Conservation (phyloP, 75 land plant genomes). For the Ceratopteris richardii region DNA sequence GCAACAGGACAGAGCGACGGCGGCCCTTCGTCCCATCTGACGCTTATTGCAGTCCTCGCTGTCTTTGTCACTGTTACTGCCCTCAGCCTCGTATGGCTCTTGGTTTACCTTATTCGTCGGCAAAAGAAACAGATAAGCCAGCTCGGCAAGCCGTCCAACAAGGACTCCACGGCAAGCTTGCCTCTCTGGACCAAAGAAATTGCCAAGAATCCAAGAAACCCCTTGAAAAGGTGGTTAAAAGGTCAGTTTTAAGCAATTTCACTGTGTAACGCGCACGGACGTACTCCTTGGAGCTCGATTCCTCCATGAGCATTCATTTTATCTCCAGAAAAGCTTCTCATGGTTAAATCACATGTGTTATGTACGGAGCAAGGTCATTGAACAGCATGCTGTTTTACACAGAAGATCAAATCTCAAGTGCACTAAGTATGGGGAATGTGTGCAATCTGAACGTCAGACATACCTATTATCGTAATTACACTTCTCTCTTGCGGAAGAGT, state of each 20-base stretch:
- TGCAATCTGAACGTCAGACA: no score
- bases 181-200: constrained; percentile 2
- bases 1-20: background rate
- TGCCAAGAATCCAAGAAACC: background rate
- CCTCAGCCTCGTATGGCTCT: constrained; percentile 4
- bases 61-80: constrained; percentile 7
- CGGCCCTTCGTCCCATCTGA: background rate
- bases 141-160: background rate
- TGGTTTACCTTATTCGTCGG: background rate
- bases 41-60: background rate
- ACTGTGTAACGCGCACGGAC: background rate
- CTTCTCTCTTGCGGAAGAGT: no score
- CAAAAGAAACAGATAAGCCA: background rate
- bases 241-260: background rate
- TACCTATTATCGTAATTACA: no score
- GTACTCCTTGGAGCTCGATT: no score
- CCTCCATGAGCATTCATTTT: no score
- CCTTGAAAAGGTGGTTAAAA: constrained; percentile 5
- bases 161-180: background rate
- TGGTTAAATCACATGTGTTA: no score
- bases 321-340: no score
- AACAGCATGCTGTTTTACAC: no score
- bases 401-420: no score
- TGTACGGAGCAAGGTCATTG: no score
- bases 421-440: no score